Evolutionary conservation across 352 stramenopile species (phyloP).

Genomic region (Pythium coloratum): DNA sequence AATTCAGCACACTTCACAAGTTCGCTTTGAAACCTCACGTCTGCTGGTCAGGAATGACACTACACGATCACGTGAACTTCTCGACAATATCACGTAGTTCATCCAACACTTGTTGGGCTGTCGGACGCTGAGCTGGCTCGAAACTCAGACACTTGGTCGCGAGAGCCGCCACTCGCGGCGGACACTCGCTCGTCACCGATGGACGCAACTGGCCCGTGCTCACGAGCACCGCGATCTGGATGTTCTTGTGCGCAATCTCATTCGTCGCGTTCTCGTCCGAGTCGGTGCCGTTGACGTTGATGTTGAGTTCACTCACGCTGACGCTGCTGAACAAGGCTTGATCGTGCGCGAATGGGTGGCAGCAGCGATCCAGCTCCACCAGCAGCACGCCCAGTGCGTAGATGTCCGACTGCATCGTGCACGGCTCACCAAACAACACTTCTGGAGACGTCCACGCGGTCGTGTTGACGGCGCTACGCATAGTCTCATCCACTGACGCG

Average conservation of each 20-base stretch:
- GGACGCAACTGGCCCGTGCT: conserved; percentile 19
- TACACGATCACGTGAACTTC: background rate
- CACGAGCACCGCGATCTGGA: conserved; percentile 18
- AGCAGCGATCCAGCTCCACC: conserved; percentile 25
- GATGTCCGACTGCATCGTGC: conserved; percentile 28
- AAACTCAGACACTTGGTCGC: conserved; percentile 2
- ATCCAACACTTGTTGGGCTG: background rate
- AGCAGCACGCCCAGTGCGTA: conserved; percentile 32
- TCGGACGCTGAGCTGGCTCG: background rate
- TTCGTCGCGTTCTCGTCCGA: background rate
- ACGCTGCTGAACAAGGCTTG: background rate
- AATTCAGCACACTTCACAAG: background rate
- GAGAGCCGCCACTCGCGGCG: background rate
- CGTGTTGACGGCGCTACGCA: conserved; percentile 23
- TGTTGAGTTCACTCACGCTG: background rate
- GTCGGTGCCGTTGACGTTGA: background rate
- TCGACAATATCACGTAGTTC: background rate
- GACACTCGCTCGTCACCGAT: background rate
- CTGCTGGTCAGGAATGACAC: too few relatives aligned
- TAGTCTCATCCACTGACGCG: conserved; percentile 9
- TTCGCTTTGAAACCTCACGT: too few relatives aligned
- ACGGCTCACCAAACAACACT: conserved; percentile 18
- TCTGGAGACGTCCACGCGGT: conserved; percentile 18
- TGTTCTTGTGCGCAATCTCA: conserved; percentile 11
- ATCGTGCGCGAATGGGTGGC: background rate